Base-by-base conservation (phyloP, 805 yeast genomes). In the Ogataea dorogensis region DNA sequence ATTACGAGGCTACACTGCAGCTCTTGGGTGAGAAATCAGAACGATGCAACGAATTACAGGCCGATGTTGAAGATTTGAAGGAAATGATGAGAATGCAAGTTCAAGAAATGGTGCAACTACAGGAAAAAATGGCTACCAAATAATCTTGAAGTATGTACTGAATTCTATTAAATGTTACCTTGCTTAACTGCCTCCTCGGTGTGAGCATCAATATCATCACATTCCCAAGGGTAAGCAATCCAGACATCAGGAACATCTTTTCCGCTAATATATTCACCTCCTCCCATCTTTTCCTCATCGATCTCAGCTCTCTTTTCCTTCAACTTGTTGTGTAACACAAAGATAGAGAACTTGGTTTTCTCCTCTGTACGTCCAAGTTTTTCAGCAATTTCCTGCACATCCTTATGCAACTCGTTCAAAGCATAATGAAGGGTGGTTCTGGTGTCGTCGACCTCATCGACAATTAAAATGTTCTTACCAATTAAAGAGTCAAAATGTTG, bases 211-310 rank as follows among this genome's bases (percentile, higher is more conserved):
- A 86, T 86, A 60, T 86, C 93, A 17, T 61, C 64, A 13, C 93
- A 82, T 57, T 86, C 95, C 94, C 95, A 86, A 25, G 95, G 95
- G 61, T 86, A 86, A 26, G 91, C 88, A 50, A 86, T 77, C 95
- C 95, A 86, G 52, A 66, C 67, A 55, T 86, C 95, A 17, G 78
- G 79, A 24, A 83, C 82, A 25, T 84, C 79, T 49, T 75, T 69
- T 25, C 91, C 95, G 33, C 86, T 83, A 30, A 80, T 60, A 58
- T 86, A 86, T 43, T 77, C 71, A 35, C 82, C 82, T 20, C 73
- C 70, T 24, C 71, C 67, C 69, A 86, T 70, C 66, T 82, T 67
- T 10, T 71, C 73, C 33, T 65, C 62, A 27, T 87, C 85, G 34
- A 86, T 67, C 31, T 79, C 75, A 7, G 91, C 95, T 49, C 75